Evolutionary conservation across 2,329 filamentous ascomycete species (phyloP).

Genomic region (Aspergillus pseudotamarii): DNA sequence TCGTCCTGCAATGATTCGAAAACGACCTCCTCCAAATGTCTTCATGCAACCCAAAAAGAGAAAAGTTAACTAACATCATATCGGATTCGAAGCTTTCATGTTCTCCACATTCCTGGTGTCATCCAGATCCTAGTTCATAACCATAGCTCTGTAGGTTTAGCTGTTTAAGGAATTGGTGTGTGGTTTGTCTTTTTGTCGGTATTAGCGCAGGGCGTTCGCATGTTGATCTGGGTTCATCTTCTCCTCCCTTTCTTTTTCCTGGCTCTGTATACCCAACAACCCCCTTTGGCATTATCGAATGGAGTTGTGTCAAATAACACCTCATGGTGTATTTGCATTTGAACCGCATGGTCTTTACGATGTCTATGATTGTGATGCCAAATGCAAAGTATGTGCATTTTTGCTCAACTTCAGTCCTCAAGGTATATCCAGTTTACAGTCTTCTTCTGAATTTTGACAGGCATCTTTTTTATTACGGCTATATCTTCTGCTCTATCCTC

Average conservation of each 20-base stretch:
- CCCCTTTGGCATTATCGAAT: not conserved
- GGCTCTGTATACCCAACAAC: not conserved
- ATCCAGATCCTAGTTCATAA: not conserved
- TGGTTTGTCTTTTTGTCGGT: not conserved
- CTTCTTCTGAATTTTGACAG: not conserved
- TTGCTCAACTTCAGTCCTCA: not conserved
- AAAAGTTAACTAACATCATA: slow-evolving; percentile 22
- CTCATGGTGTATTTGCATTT: not conserved
- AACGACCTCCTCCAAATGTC: slow-evolving; percentile 33
- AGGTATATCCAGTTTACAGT: not conserved
- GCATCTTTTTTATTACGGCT: not conserved
- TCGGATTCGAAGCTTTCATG: not conserved
- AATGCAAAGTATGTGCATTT: not conserved
- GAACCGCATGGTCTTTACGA: not conserved
- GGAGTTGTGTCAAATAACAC: not conserved
- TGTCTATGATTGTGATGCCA: not conserved
- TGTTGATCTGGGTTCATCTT: not conserved
- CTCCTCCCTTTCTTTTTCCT: not conserved
- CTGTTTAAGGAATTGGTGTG: not conserved
- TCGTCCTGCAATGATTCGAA: slow-evolving; percentile 29
- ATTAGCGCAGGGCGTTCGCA: not conserved
- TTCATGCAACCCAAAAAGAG: slow-evolving; percentile 38
- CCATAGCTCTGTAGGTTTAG: slow-evolving; percentile 4
- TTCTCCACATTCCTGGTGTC: not conserved
- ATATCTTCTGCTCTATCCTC: not conserved